A percentile compares a stretch with the other conserved stretches of the same genome.
Conservation (phyloP, 441 rosid species). For the Adansonia rubrostipa region DNA sequence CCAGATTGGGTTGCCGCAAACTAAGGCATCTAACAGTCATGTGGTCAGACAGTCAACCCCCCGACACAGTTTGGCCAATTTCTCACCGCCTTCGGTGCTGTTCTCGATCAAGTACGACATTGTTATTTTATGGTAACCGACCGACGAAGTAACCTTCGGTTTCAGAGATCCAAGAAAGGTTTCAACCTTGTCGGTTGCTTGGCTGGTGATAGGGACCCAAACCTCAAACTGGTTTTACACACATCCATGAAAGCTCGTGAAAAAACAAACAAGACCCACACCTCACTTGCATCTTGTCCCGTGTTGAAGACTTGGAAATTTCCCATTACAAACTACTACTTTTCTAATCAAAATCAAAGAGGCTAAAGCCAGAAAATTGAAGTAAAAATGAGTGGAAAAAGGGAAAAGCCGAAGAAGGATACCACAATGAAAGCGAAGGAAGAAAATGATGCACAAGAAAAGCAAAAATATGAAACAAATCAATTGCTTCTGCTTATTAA, state of each 20-base stretch:
- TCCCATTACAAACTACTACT: conserved; percentile 28
- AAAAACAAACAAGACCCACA: conserved; percentile 37
- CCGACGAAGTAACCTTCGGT: conserved; percentile 15
- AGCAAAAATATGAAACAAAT: neutral
- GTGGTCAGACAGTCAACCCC: conserved; percentile 23
- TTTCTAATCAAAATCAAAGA: conserved; percentile 27
- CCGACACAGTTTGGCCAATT: neutral
- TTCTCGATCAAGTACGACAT: conserved; percentile 11
- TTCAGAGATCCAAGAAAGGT: conserved; percentile 17
- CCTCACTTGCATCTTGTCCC: conserved; percentile 50
- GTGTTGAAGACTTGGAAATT: conserved; percentile 41
- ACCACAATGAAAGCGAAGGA: neutral
- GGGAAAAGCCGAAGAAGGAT: neutral
- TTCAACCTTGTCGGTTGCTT: neutral
- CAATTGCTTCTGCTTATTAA: conserved; percentile 11
- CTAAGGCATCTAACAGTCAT: neutral
- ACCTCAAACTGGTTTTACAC: neutral
- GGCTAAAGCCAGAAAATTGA: neutral
- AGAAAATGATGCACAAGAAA: neutral
- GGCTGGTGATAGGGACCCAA: neutral
- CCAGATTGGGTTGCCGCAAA: conserved; percentile 16
- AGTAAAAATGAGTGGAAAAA: neutral
- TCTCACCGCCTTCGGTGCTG: neutral
- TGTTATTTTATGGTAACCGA: neutral
- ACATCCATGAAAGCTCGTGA: neutral